Conservation (phyloP, 2,329 filamentous ascomycete species). For the Microdochium nivale region DNA sequence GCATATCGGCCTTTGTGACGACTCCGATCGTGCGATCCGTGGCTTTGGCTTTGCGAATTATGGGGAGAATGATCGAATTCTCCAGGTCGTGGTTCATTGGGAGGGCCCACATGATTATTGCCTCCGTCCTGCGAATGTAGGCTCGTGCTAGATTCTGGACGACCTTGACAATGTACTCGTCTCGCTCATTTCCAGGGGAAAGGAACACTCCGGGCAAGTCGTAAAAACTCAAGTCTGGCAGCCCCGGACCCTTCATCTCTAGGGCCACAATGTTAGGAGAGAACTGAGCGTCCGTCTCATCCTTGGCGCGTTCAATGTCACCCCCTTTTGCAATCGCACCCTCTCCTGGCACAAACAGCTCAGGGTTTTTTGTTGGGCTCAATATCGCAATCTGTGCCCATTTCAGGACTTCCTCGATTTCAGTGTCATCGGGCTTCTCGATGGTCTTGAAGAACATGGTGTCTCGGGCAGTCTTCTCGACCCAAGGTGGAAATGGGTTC, state of each 20-base stretch:
- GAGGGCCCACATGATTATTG: conserved; percentile 69
- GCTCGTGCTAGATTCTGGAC: conserved; percentile 61
- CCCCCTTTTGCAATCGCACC: conserved; percentile 29
- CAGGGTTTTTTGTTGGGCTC: conserved; percentile 50
- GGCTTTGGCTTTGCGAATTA: conserved; percentile 51
- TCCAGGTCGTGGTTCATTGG: conserved; percentile 73
- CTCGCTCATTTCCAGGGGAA: conserved; percentile 52
- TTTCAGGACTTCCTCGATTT: conserved; percentile 59
- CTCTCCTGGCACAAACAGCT: conserved; percentile 44
- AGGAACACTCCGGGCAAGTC: conserved; percentile 80
- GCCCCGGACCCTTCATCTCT: conserved; percentile 61
- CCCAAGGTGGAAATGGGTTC: conserved; percentile 60
- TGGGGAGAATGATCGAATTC: conserved; percentile 61
- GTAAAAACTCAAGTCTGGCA: conserved; percentile 73
- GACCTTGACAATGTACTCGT: conserved; percentile 62
- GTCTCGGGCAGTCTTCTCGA: conserved; percentile 31
- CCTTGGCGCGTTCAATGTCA: conserved; percentile 25
- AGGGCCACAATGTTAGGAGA: conserved; percentile 75
- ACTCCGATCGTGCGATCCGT: conserved; percentile 60
- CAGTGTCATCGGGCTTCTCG: conserved; percentile 33
- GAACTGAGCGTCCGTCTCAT: conserved; percentile 53
- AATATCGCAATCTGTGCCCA: conserved; percentile 73
- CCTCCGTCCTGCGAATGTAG: conserved; percentile 61
- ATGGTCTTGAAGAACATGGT: conserved; percentile 56
- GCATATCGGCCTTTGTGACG: conserved; percentile 75